A percentile compares a stretch with the other conserved stretches of the same genome.
phyloP scores from a whole-genome alignment of 2,329 filamentous ascomycete species.

The Plectosphaerella cucumerina region DNA sequence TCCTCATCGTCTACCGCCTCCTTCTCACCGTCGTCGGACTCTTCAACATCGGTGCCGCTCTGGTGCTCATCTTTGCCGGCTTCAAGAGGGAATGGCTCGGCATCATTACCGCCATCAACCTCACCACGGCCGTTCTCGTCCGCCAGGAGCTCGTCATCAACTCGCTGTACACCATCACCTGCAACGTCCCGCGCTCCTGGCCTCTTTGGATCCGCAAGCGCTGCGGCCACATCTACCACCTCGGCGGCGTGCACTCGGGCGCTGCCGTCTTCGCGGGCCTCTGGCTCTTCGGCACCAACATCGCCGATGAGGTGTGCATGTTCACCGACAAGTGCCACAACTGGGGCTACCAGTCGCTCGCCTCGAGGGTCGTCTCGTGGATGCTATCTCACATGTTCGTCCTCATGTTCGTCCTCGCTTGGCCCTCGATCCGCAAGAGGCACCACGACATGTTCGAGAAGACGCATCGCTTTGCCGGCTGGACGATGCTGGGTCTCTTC shows the following conservation, averaged over 20 bases:
- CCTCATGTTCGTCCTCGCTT: conserved; percentile 57
- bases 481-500: conserved; percentile 61
- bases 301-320: conserved; percentile 7
- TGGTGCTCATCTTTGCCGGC: conserved; percentile 32
- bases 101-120: conserved; percentile 42
- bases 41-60: conserved; percentile 43
- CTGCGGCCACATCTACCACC: conserved; percentile 47
- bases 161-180: conserved; percentile 38
- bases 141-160: conserved; percentile 52
- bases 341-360: conserved; percentile 31
- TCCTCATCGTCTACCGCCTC: conserved; percentile 51
- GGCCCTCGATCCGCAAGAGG: conserved; percentile 57
- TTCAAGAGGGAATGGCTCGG: conserved; percentile 30
- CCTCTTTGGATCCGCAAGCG: conserved; percentile 44
- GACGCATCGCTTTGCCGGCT: conserved; percentile 70
- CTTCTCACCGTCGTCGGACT: conserved; percentile 51
- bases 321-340: conserved; percentile 12
- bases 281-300: conserved; percentile 43
- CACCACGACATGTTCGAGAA: conserved; percentile 68
- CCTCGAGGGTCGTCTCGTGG: conserved; percentile 47
- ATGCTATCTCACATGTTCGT: conserved; percentile 54
- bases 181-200: conserved; percentile 38
- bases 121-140: conserved; percentile 44
- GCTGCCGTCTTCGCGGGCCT: conserved; percentile 43
- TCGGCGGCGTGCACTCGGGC: conserved; percentile 48